These are phyloP conservation scores for Hypoxylon sp. DNA, from an alignment of 2,329 filamentous ascomycete species.

Conservation along the genomic window DNA sequence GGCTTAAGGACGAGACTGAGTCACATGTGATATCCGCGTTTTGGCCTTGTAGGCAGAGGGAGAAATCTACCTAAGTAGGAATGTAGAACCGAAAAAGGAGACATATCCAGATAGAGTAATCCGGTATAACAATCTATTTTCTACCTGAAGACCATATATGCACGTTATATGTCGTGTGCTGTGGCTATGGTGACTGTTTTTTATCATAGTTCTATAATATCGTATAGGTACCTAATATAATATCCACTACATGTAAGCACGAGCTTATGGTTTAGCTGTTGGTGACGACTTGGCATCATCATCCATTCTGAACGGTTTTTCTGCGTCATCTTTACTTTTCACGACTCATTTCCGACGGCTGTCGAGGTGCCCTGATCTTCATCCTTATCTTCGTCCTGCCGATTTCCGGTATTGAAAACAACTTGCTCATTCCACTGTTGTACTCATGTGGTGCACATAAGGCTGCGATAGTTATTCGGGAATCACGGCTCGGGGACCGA, in stretches of 20 bases:
- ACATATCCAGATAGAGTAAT: background rate
- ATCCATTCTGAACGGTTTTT: background rate
- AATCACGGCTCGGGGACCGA: background rate
- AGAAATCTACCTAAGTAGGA: background rate
- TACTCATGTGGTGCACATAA: background rate
- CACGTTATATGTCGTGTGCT: background rate
- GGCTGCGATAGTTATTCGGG: background rate
- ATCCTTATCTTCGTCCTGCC: background rate
- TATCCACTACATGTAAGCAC: background rate
- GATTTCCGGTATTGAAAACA: background rate
- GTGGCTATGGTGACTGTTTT: background rate
- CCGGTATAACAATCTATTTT: background rate
- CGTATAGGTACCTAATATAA: background rate
- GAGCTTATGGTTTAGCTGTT: background rate
- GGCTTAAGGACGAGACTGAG: constrained; percentile 21
- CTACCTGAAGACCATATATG: background rate
- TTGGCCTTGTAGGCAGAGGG: background rate
- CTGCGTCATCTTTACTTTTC: background rate
- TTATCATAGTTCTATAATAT: background rate
- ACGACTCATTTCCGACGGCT: background rate
- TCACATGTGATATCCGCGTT: no score
- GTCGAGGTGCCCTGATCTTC: background rate
- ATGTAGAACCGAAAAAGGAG: background rate
- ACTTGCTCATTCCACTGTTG: background rate
- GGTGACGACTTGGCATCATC: background rate